Percentiles rank a stretch among this genome's conserved stretches.
Evolutionary conservation across 768 basidiomycete species (phyloP).

Genomic region (Ephemerocybe angulata): DNA sequence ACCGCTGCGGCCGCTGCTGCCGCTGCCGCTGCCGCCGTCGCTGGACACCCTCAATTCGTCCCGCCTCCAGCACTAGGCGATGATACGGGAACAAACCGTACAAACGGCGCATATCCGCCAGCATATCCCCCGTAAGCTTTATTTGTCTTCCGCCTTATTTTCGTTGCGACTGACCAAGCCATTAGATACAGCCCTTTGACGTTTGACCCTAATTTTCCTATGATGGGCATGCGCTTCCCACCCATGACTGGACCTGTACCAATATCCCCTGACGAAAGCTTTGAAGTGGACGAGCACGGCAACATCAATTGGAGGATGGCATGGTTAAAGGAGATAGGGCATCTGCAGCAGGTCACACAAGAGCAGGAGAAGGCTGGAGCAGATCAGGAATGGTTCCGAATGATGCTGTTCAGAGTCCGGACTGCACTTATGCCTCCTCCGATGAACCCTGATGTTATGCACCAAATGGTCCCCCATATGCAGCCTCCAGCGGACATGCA

Average conservation of each 20-base stretch:
- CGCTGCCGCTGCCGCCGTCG: conserved; percentile 7
- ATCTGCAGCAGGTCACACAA: conserved; percentile 68
- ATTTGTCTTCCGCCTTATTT: conserved; percentile 2
- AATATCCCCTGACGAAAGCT: conserved; percentile 58
- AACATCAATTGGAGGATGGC: conserved; percentile 76
- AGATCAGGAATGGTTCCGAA: conserved; percentile 81
- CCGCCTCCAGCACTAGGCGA: conserved; percentile 56
- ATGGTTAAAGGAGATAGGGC: conserved; percentile 77
- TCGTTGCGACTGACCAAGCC: neutral
- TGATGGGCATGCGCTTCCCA: conserved; percentile 69
- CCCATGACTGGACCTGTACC: conserved; percentile 50
- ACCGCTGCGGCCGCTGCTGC: conserved; percentile 16
- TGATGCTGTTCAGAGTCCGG: conserved; percentile 81
- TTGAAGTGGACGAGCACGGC: conserved; percentile 75
- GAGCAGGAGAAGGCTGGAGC: conserved; percentile 82
- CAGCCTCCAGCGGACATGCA: conserved; percentile 35
- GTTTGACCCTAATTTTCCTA: conserved; percentile 71
- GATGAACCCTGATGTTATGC: conserved; percentile 51
- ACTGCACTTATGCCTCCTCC: conserved; percentile 62
- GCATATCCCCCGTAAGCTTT: conserved; percentile 56
- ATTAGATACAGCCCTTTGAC: conserved; percentile 33
- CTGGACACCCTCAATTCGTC: conserved; percentile 41
- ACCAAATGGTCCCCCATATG: conserved; percentile 42
- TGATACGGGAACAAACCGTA: conserved; percentile 57
- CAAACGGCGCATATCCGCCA: conserved; percentile 54